Base-by-base conservation (phyloP, 768 basidiomycete genomes). In the Pleurotus platypus region DNA sequence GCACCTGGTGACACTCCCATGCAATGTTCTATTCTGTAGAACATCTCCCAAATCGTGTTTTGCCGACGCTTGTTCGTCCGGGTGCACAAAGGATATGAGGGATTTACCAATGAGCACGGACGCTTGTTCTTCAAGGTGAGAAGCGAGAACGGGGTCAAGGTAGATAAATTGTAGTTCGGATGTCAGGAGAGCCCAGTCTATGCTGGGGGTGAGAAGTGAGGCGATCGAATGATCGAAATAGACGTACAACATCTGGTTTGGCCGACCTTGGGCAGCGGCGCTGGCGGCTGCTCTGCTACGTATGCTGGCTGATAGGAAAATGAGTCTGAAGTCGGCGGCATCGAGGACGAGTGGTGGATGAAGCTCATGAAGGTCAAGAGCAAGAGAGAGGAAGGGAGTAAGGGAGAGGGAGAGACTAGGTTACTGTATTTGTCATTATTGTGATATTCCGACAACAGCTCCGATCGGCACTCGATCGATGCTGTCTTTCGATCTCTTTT, bases 161-260 rank as follows among this genome's bases (percentile, higher is more conserved):
- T 90, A 92, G 59, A 93, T 82, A 72, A 92, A 92, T 50, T 81
- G 74, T 49, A 94, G 81, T 68, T 87, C 81, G 47, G 86, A 69
- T n/a, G 86, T 84, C 64, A 94, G 78, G 60, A 94, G 75, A 24
- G 89, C 74, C 92, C 92, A 94, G 75, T 92, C 90, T 92, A 69
- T 12, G 22, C 18, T 42, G 16, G 16, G 42, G 15, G 49, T 48
- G 56, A 57, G 57, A 56, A 62, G 63, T 48, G 61, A 64, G 62
- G 56, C 66, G 75, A 73, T 76, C 71, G 71, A 67, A 46, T 55
- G 61, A 61, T 64, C 67, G 75, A 66, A 57, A 62, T 49, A 60
- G 59, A 82, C 88, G 72, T 65, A 90, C 89, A 90, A 66, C 89
- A 91, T 65, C 89, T 84, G 60, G 85, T 87, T 66, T 89, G 80